Percentiles rank a stretch among this genome's conserved stretches.
phyloP scores from a whole-genome alignment of 2,329 filamentous ascomycete species.

The Pyrenophora teres region DNA sequence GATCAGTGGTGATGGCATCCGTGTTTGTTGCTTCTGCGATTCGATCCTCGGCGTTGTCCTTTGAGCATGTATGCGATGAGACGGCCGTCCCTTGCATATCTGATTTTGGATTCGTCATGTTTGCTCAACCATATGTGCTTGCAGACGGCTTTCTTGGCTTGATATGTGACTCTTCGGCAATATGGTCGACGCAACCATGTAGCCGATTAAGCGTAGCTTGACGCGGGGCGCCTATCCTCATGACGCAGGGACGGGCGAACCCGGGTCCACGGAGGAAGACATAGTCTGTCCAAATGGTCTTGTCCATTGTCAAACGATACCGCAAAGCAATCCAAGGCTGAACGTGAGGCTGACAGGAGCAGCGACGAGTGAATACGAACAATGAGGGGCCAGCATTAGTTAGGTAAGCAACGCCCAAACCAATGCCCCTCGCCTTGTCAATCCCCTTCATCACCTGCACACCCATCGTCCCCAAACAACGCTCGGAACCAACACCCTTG shows the following conservation, averaged over 20 bases:
- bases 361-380: too few species aligned
- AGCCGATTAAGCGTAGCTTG: conserved; percentile 7
- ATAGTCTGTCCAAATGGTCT: too few species aligned
- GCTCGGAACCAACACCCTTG: neutral
- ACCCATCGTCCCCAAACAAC: neutral
- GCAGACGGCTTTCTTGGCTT: neutral
- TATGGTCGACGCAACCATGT: conserved; percentile 10
- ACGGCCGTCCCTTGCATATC: neutral
- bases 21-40: neutral
- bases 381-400: too few species aligned
- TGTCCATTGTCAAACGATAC: too few species aligned
- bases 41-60: neutral
- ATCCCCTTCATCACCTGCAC: neutral
- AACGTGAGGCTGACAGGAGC: too few species aligned
- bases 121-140: neutral
- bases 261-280: neutral
- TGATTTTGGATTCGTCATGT: neutral
- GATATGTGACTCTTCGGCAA: conserved; percentile 7
- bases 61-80: neutral
- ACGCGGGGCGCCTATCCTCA: neutral
- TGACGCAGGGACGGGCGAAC: conserved; percentile 1
- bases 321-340: too few species aligned
- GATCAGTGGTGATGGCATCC: neutral
- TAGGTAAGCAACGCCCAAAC: too few species aligned
- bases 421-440: too few species aligned